Conservation (phyloP, 2,329 filamentous ascomycete genomes). For the Aspergillus pseudotamarii region DNA sequence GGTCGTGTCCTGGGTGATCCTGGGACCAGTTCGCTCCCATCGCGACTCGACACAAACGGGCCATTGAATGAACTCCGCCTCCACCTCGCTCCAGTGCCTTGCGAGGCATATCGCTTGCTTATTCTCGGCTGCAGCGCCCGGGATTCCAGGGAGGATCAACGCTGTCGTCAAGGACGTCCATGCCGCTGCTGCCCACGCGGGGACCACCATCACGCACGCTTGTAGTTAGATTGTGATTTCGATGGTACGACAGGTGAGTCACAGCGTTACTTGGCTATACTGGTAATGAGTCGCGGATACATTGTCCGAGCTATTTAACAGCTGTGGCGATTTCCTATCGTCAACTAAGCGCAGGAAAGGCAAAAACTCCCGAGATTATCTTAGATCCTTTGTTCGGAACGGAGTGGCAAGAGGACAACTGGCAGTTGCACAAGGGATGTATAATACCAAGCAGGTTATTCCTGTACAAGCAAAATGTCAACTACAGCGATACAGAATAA, state of each 20-base stretch:
- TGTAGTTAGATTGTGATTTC: neutral
- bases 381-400: neutral
- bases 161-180: slow-evolving; percentile 15
- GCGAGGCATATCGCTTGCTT: slow-evolving; percentile 25
- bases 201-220: slow-evolving; percentile 11
- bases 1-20: neutral
- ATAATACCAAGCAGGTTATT: neutral
- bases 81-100: slow-evolving; percentile 18
- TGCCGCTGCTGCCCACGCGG: slow-evolving; percentile 16
- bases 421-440: neutral
- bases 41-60: slow-evolving; percentile 31
- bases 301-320: neutral
- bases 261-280: neutral
- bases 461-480: no score
- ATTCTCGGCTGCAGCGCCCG: slow-evolving; percentile 12
- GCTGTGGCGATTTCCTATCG: neutral
- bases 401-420: neutral
- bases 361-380: neutral
- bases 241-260: neutral
- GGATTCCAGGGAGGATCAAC: slow-evolving; percentile 15
- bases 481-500: neutral
- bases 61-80: slow-evolving; percentile 26
- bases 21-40: slow-evolving; percentile 18
- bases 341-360: neutral
- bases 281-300: neutral